These are phyloP conservation scores for Anthracocystis panici-leucophaei DNA, from an alignment of 1,284 basidiomycete genomes.

Conservation along the genomic window DNA sequence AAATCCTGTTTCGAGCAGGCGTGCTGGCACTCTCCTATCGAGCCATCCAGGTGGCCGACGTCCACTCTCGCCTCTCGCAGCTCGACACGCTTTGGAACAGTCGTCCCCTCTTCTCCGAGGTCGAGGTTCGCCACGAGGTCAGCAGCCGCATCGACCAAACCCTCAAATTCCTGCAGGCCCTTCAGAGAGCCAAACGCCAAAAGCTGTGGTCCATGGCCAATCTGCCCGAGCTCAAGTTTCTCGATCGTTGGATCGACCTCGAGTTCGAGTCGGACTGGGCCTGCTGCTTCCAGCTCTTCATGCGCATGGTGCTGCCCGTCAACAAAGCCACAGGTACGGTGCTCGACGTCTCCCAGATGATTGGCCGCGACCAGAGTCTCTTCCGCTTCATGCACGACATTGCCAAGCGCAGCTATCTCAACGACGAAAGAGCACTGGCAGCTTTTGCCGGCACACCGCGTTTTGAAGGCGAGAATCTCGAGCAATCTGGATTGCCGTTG, in stretches of 20 bases:
- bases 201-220: slow-evolving; percentile 21
- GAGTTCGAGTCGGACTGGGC: slow-evolving; percentile 19
- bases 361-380: slow-evolving; percentile 4
- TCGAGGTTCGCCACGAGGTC: slow-evolving; percentile 18
- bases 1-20: slow-evolving; percentile 22
- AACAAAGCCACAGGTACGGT: slow-evolving; percentile 2
- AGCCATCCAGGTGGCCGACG: slow-evolving; percentile 23
- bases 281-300: slow-evolving; percentile 15
- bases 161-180: slow-evolving; percentile 6
- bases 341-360: slow-evolving; percentile 5
- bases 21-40: slow-evolving; percentile 22
- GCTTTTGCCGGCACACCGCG: slow-evolving; percentile 10
- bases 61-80: slow-evolving; percentile 15
- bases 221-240: slow-evolving; percentile 16
- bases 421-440: slow-evolving; percentile 14
- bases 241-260: slow-evolving; percentile 28
- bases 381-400: slow-evolving; percentile 1
- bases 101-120: slow-evolving; percentile 19
- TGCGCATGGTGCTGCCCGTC: slow-evolving; percentile 14
- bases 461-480: slow-evolving; percentile 12
- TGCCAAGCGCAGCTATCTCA: slow-evolving; percentile 2
- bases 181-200: slow-evolving; percentile 12
- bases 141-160: slow-evolving; percentile 12
- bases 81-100: slow-evolving; percentile 27
- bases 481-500: slow-evolving; percentile 19